Evolutionary conservation across 441 rosid species (phyloP).

Genomic region (Arabidopsis hybrid): DNA sequence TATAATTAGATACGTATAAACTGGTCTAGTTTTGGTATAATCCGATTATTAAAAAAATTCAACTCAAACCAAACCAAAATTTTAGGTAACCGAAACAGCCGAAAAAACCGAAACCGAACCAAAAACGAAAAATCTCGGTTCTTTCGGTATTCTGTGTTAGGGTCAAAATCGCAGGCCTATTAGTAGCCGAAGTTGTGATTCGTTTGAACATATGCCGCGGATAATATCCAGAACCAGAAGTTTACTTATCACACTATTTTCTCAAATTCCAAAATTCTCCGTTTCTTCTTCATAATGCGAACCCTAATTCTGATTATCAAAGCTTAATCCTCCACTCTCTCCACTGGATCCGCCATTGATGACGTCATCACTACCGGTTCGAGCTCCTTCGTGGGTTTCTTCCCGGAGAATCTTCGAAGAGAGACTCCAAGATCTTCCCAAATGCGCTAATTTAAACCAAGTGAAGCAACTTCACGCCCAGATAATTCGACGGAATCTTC

Average conservation of each 20-base stretch:
- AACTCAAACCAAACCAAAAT: too few species aligned
- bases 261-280: background rate
- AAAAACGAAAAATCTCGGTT: too few species aligned
- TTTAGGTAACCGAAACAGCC: too few species aligned
- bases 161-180: too few species aligned
- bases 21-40: too few species aligned
- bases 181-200: background rate
- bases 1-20: too few species aligned
- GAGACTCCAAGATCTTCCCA: conserved; percentile 68
- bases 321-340: background rate
- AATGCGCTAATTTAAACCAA: conserved; percentile 58
- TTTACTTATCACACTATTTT: conserved; percentile 2
- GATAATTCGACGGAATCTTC: conserved; percentile 54
- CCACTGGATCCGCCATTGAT: conserved; percentile 35
- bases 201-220: conserved; percentile 4
- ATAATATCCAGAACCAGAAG: conserved; percentile 32
- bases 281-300: conserved; percentile 1
- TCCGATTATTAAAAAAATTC: too few species aligned
- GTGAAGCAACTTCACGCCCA: conserved; percentile 64
- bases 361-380: conserved; percentile 61
- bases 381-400: conserved; percentile 78
- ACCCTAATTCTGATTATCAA: background rate
- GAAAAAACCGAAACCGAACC: too few species aligned
- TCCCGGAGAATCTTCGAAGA: conserved; percentile 71
- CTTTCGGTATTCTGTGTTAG: too few species aligned